These are phyloP conservation scores for Backusella liffmaniae DNA, from an alignment of 192 early-diverging fungal genomes.

Conservation along the genomic window DNA sequence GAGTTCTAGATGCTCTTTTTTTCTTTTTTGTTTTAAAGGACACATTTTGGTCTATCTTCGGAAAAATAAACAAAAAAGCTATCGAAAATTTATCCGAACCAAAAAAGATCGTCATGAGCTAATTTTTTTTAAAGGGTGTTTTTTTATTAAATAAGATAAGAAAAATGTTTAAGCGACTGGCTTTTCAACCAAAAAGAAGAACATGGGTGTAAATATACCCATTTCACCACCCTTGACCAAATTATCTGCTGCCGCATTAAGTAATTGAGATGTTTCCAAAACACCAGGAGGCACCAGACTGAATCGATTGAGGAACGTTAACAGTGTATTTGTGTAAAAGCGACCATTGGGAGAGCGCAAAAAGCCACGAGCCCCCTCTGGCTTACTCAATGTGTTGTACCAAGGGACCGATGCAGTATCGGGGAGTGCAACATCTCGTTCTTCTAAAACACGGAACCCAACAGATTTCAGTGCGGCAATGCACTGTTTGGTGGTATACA, in stretches of 20 bases:
- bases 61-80: too few relatives aligned
- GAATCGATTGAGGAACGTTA: constrained; percentile 72
- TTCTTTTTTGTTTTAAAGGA: too few relatives aligned
- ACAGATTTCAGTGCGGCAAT: constrained; percentile 73
- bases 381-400: constrained; percentile 58
- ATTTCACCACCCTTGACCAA: constrained; percentile 77
- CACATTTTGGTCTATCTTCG: too few relatives aligned
- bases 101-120: too few relatives aligned
- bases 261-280: constrained; percentile 70
- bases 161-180: constrained; percentile 33
- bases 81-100: too few relatives aligned
- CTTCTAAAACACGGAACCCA: constrained; percentile 76
- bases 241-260: constrained; percentile 75
- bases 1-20: too few relatives aligned
- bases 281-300: constrained; percentile 76
- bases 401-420: constrained; percentile 54
- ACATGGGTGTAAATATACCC: constrained; percentile 92
- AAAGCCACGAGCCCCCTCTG: constrained; percentile 36
- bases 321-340: constrained; percentile 68
- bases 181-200: constrained; percentile 69
- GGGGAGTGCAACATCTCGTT: constrained; percentile 55
- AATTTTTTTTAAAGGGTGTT: too few relatives aligned
- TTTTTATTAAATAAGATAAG: too few relatives aligned
- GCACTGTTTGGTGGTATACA: constrained; percentile 66
- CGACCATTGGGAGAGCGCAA: constrained; percentile 52